Base-by-base conservation (phyloP, 495 filamentous ascomycete species). In the Xylaria palmicola region DNA sequence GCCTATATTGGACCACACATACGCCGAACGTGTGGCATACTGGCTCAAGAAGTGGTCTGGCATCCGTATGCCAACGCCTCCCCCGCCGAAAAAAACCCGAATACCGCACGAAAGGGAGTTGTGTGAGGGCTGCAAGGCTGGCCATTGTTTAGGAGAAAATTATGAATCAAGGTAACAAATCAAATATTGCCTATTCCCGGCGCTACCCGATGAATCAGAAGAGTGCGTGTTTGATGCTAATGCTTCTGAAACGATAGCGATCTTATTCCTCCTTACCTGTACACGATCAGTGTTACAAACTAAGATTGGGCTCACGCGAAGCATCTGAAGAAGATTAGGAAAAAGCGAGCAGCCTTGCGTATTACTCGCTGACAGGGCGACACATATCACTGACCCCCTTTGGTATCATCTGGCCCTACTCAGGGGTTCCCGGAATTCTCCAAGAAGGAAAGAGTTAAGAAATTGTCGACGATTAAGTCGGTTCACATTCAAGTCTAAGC, bases 81-180 rank as follows among this genome's bases (percentile, higher is more conserved):
- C 8, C 41, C 62, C 65, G 59, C 68, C 59, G 44, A 63, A 52
- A 26, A 40, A 63, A 27, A 76, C 69, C 59, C 69, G 62, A 44
- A 66, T 66, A 58, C 80, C 81, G 53, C 80, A 82, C 60, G 32
- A 73, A 49, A 73, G 62, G 10, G 32, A 66, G 45, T 58, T 79
- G 32, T 82, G 79, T 70, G 79, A 82, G 64, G 80, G 79, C 40
- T 84, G 79, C 55, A 81, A 75, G 62, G 70, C 62, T 36, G 78
- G 78, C 27, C 75, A 79, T 72, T 81, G 79, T 58, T 63, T 40
- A 30, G 43, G 19, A 27, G 20, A 17, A 19, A 22, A 41, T 34
- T 56, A 36, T 4, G 10, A 29, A 7, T 43, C 19, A 30, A 20
- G 51, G 34, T 41, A 7, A 32, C 27, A 19, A 6, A 29, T 17